phyloP scores from a whole-genome alignment of 1,284 basidiomycete species.

The Trichosporon sp. region DNA sequence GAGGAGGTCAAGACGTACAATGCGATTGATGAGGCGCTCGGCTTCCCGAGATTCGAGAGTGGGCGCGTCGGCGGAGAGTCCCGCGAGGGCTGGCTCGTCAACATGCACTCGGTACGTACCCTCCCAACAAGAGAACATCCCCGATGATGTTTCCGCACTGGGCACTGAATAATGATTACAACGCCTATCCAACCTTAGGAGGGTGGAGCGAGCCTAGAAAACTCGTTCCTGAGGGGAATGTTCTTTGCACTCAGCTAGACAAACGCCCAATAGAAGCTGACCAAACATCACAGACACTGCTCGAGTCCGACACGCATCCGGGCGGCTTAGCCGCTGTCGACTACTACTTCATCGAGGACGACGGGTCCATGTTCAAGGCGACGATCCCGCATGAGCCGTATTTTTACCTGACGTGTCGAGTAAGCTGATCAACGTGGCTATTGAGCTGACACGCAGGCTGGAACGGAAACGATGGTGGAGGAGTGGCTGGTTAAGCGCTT shows the following conservation, averaged over 20 bases:
- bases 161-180: conserved; percentile 17
- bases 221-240: conserved; percentile 56
- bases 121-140: background rate
- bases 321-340: conserved; percentile 88
- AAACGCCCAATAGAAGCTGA: conserved; percentile 15
- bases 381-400: conserved; percentile 94
- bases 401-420: conserved; percentile 89
- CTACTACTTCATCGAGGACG: conserved; percentile 97
- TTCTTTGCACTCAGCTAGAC: no score
- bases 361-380: conserved; percentile 93
- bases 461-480: conserved; percentile 87
- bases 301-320: conserved; percentile 79
- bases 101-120: conserved; percentile 89
- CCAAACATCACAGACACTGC: conserved; percentile 65
- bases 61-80: conserved; percentile 63
- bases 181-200: conserved; percentile 44
- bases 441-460: conserved; percentile 62
- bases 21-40: conserved; percentile 90
- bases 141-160: conserved; percentile 52
- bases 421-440: conserved; percentile 55
- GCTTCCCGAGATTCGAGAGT: conserved; percentile 74
- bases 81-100: conserved; percentile 90
- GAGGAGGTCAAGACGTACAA: conserved; percentile 74
- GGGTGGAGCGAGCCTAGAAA: conserved; percentile 59
- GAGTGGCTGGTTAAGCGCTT: conserved; percentile 95